Base-by-base conservation (phyloP, 169 alveolate genomes). In the Plasmodium fragile region DNA sequence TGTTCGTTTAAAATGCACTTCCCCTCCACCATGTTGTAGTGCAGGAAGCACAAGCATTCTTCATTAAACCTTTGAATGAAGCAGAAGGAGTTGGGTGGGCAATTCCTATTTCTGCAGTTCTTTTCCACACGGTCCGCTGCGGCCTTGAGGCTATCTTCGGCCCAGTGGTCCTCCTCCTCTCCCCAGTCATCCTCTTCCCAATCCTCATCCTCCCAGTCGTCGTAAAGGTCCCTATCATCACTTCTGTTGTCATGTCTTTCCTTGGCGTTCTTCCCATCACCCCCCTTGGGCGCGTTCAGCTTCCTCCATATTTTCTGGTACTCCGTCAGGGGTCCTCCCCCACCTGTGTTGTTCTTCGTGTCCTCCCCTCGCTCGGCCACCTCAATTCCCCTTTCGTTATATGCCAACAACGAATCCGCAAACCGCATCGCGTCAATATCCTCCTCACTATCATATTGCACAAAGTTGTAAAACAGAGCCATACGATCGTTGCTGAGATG, bases 21-120 rank as follows among this genome's bases (percentile, higher is more conserved):
- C 25, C 22, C 32, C 22, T 22, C 39, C 45, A 78, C 53, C 83
- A 78, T 78, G 69, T 30, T 78, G n/a, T 78, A 78, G 83, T 78
- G 41, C 41, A 78, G 83, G 53, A 78, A 39, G n/a, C 83, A 78
- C n/a, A 36, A 43, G n/a, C 83, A 78, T 3, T 78, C 13, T 78
- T 78, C 83, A 25, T 30, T 41, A 81, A 13, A 53, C 34, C 18
- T 13, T 10, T 81, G 6, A 81, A 81, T 55, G 43, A 55, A 81
- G 39, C 89, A 81, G 25, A 81, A 81, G 69, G 89, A 81, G 69
- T 81, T 81, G 3, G 16, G 32, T 13, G 89, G 78, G 69, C 89
- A 81, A 25, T 1, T 28, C 36, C 22, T 81, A 81, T 81, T 28
- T 6, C 70, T 55, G 22, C 89, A 81, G 34, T 65, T n/a, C 36